A percentile compares a stretch with the other conserved stretches of the same genome.
These are phyloP conservation scores for Cladosporium sp. DNA, from an alignment of 2,329 filamentous ascomycete genomes.

Conservation along the genomic window DNA sequence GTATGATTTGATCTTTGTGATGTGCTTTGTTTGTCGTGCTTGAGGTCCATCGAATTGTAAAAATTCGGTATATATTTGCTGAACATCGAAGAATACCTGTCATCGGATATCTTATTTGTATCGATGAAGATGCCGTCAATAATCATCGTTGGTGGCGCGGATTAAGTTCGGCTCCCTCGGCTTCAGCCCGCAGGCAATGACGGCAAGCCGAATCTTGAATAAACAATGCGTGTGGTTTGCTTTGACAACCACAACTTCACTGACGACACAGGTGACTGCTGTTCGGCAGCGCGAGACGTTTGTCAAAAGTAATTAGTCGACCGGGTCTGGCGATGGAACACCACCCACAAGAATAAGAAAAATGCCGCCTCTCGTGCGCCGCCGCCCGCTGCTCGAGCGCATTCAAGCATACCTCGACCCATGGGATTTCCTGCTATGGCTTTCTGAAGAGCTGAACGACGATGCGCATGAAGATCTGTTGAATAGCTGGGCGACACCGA, in stretches of 20 bases:
- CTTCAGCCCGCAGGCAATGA: no score
- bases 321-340: not conserved
- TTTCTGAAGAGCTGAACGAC: conserved; percentile 88
- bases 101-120: no score
- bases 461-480: conserved; percentile 80
- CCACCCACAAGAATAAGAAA: not conserved
- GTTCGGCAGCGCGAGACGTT: not conserved
- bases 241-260: conserved; percentile 4
- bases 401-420: conserved; percentile 77
- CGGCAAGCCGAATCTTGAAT: no score
- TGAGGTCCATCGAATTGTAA: no score
- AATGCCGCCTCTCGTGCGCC: conserved; percentile 79
- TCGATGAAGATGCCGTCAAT: no score
- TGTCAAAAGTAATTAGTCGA: no score
- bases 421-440: conserved; percentile 83
- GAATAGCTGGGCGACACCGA: conserved; percentile 67
- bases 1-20: no score
- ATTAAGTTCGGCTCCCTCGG: not conserved
- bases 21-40: no score
- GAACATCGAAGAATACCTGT: no score
- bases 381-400: conserved; percentile 73
- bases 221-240: conserved; percentile 1
- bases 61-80: no score
- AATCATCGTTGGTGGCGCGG: no score
- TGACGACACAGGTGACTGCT: not conserved